Percentiles rank a stretch among this genome's conserved stretches.
Evolutionary conservation across 345 rosid genomes (phyloP).

Genomic region (Eucalyptus microcorys): DNA sequence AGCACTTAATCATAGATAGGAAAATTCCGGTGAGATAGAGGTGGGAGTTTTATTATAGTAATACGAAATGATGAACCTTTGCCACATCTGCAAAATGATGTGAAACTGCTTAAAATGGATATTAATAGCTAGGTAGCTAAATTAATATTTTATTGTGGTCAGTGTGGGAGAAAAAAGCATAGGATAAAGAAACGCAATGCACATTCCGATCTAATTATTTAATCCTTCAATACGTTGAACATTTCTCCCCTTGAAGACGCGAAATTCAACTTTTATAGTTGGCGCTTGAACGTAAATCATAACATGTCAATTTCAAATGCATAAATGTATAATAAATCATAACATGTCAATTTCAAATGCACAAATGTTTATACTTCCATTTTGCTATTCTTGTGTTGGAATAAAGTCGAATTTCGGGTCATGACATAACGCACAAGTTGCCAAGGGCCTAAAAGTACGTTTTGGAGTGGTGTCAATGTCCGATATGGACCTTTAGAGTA

Average conservation of each 20-base stretch:
- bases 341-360: background rate
- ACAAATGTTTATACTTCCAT: background rate
- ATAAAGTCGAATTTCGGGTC: background rate
- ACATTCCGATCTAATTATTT: background rate
- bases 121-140: background rate
- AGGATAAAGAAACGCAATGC: background rate
- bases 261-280: rapidly evolving
- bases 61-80: background rate
- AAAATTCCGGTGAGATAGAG: background rate
- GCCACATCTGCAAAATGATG: background rate
- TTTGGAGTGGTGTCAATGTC: background rate
- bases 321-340: background rate
- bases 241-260: background rate
- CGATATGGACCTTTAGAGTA: background rate
- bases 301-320: too few species aligned
- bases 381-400: background rate
- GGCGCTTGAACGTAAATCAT: background rate
- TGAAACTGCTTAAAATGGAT: background rate
- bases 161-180: background rate
- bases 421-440: background rate
- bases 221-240: background rate
- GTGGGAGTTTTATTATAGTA: background rate
- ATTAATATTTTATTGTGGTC: background rate
- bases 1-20: background rate
- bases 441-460: background rate